Evolutionary conservation across 129 eudicot species (phyloP).

Genomic region (Pittosporum tobira): DNA sequence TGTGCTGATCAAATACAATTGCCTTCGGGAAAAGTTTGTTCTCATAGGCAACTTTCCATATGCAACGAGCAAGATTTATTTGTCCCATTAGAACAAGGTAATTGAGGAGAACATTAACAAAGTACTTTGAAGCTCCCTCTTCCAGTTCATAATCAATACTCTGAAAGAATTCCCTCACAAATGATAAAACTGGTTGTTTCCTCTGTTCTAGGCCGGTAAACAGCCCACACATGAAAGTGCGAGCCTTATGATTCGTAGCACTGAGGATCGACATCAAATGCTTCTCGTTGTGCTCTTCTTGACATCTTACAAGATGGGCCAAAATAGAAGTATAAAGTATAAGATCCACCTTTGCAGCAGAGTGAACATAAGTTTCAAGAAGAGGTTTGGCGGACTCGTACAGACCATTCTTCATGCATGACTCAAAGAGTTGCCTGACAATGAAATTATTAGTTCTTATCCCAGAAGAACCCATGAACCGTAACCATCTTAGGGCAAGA

Average conservation of each 20-base stretch:
- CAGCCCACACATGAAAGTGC: constrained; percentile 82
- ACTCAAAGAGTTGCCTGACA: constrained; percentile 82
- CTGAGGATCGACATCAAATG: constrained; percentile 82
- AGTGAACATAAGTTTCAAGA: constrained; percentile 73
- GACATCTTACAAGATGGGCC: constrained; percentile 94
- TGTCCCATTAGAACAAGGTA: constrained; percentile 98
- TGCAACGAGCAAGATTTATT: constrained; percentile 92
- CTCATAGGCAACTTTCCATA: constrained; percentile 97
- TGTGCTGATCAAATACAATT: constrained; percentile 94
- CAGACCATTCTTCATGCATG: constrained; percentile 87
- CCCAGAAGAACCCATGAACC: constrained; percentile 93
- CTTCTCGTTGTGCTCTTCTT: constrained; percentile 77
- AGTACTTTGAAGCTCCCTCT: constrained; percentile 88
- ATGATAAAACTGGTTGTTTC: constrained; percentile 81
- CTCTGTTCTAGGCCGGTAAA: constrained; percentile 93
- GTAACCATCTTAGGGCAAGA: constrained; percentile 85
- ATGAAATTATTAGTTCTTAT: constrained; percentile 88
- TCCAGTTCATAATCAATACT: constrained; percentile 85
- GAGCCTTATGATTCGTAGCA: constrained; percentile 82
- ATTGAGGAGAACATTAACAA: constrained; percentile 85
- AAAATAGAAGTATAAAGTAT: constrained; percentile 90
- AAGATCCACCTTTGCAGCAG: constrained; percentile 88
- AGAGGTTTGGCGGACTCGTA: constrained; percentile 93
- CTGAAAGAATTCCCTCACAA: constrained; percentile 87
- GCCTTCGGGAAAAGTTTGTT: constrained; percentile 96